Evolutionary conservation across 108 stramenopile species (phyloP).

Genomic region (Seminavis robusta): DNA sequence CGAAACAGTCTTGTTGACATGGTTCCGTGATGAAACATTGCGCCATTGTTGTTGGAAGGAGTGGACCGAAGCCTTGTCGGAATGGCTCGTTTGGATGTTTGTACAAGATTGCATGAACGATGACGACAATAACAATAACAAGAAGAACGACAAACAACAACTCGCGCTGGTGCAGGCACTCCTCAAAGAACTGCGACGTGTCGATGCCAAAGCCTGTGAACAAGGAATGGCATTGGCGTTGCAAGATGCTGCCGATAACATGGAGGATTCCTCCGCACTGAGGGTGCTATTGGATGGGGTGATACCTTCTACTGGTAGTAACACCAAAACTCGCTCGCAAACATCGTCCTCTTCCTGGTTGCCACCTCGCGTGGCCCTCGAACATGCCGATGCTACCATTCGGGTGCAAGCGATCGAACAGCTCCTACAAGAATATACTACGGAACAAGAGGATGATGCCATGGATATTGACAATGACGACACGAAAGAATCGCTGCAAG

Average conservation of each 20-base stretch:
- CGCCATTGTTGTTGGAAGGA: no score
- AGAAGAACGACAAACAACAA: not conserved
- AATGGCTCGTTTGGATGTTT: no score
- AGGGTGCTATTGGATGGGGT: no score
- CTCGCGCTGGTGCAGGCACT: not conserved
- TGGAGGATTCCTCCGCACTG: no score
- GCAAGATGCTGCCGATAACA: not conserved
- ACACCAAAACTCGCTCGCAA: no score
- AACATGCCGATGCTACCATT: conserved; percentile 57
- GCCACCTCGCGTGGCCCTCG: conserved; percentile 68
- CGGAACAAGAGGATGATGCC: not conserved
- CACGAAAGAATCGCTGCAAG: conserved; percentile 25
- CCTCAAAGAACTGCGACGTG: conserved; percentile 11
- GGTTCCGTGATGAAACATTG: no score
- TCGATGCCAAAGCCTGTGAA: conserved; percentile 22
- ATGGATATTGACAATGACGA: conserved; percentile 17
- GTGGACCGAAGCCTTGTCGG: no score
- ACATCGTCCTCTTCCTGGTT: no score
- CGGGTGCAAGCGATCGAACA: conserved; percentile 56
- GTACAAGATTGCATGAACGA: not conserved
- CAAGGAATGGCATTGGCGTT: conserved; percentile 18
- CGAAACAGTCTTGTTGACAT: no score
- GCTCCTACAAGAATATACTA: conserved; percentile 22
- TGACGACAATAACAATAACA: no score
- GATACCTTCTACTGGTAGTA: no score